phyloP scores from a whole-genome alignment of 2,329 filamentous ascomycete species.

The Fusarium sp. region DNA sequence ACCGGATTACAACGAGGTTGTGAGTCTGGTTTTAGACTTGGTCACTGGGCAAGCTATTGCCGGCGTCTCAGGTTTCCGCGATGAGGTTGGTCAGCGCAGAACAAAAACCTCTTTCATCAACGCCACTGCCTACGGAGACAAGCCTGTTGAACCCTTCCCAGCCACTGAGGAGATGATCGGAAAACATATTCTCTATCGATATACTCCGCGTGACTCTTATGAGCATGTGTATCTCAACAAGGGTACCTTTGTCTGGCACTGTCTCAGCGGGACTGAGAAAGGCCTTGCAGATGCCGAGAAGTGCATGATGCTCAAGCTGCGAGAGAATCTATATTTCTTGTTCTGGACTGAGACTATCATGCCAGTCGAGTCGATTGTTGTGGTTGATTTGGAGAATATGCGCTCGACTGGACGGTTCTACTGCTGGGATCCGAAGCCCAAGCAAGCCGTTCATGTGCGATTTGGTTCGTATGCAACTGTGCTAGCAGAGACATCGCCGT shows the following conservation, averaged over 20 bases:
- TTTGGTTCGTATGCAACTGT: conserved; percentile 27
- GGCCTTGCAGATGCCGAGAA: conserved; percentile 23
- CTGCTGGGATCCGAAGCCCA: conserved; percentile 29
- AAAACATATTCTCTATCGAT: conserved; percentile 26
- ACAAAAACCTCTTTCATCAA: conserved; percentile 22
- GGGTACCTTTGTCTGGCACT: conserved; percentile 26
- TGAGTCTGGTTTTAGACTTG: conserved; percentile 5
- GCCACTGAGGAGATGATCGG: conserved; percentile 23
- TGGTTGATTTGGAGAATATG: conserved; percentile 26
- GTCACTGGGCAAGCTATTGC: conserved; percentile 1
- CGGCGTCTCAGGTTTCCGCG: conserved; percentile 17
- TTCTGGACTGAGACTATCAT: conserved; percentile 33
- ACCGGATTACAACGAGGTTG: conserved; percentile 13
- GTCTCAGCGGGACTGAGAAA: conserved; percentile 21
- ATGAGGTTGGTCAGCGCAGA: background rate
- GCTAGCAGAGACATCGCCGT: conserved; percentile 3
- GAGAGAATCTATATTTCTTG: conserved; percentile 14
- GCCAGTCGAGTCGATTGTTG: conserved; percentile 25
- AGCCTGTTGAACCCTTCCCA: background rate
- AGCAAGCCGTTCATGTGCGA: conserved; percentile 18
- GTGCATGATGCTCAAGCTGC: conserved; percentile 27
- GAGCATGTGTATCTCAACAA: conserved; percentile 32
- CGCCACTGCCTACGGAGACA: background rate
- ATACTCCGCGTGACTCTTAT: conserved; percentile 14
- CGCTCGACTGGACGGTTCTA: conserved; percentile 23